Base-by-base conservation (phyloP, 2,329 filamentous ascomycete species). In the Neonectria coccinea region DNA sequence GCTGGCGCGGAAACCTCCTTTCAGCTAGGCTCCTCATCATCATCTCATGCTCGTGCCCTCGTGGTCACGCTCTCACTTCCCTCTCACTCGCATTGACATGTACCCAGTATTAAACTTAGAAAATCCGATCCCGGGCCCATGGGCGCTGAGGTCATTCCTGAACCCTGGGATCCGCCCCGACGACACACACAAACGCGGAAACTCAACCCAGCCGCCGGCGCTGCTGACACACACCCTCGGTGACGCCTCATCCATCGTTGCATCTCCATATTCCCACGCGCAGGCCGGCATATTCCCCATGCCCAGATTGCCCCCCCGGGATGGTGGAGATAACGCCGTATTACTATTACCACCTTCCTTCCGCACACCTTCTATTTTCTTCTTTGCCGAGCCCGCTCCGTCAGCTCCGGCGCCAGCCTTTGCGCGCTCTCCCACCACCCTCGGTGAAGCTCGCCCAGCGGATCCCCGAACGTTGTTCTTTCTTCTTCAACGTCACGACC, bases 281-380 rank as follows among this genome's bases (percentile, higher is more conserved):
- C 55, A 25, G 27, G 29, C 56, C 27, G 27, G 48, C 41, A 52
- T 59, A 33, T 52, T 36, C 33, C 48, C 47, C 48, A 59, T 41
- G 47, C 29, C 45, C 47, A 52, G 36, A 59, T 59, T 59, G 56
- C 44, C 55, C 55, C 44, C 20, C 42, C 7, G 25, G 36, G 48
- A 51, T 54, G 47, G 57, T 59, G 57, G 57, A 59, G 57, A 59
- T 54, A 54, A 59, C 52, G 42, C 48, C 57, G 57, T 59, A 31
- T 51, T 25, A 54, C 41, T 31, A 54, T 18, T 42, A 31, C 56
- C 36, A 51, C 47, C 47, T 51, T 59, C 47, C 47, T 51, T 59
- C 39, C 45, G n/a, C 48, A 18, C 48, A 12, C 39, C n/a, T 54
- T 54, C 27, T 52, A 51, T 41, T 39, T 39, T 53, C 5, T 36